A percentile compares a stretch with the other conserved stretches of the same genome.
Evolutionary conservation across 2,329 filamentous ascomycete species (phyloP).

Genomic region (Fusarium euwallaceae): DNA sequence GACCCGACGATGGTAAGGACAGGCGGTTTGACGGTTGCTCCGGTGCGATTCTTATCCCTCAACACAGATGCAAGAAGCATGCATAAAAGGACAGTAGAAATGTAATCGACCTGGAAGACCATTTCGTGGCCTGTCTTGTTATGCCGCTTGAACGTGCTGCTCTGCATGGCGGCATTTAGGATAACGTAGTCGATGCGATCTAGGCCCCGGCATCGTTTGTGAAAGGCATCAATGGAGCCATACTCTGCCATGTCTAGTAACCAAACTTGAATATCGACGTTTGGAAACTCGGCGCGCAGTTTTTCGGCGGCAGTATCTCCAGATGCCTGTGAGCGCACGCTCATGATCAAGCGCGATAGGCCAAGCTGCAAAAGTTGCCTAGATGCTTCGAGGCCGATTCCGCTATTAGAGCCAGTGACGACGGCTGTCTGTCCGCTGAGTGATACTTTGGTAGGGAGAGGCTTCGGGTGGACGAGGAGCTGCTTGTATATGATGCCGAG

Average conservation of each 20-base stretch:
- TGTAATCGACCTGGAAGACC: not conserved
- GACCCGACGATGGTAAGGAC: slow-evolving; percentile 5
- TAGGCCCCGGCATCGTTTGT: not conserved
- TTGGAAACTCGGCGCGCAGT: not conserved
- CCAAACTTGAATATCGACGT: slow-evolving; percentile 2
- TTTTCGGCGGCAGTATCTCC: slow-evolving; percentile 7
- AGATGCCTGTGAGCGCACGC: slow-evolving; percentile 7
- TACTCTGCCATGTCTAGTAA: slow-evolving; percentile 22
- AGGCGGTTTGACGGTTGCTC: not conserved
- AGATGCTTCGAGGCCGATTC: slow-evolving; percentile 11
- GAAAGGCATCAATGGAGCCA: slow-evolving; percentile 4
- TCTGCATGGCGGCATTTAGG: slow-evolving; percentile 6
- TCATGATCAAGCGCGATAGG: slow-evolving; percentile 11
- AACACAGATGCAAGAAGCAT: not conserved
- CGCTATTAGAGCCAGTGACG: slow-evolving; percentile 16
- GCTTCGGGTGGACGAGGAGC: not conserved
- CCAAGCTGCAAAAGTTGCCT: slow-evolving; percentile 13
- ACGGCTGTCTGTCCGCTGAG: slow-evolving; percentile 2
- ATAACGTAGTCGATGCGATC: slow-evolving; percentile 1
- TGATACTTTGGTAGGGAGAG: not conserved
- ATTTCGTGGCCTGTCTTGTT: not conserved
- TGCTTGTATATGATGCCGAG: not conserved
- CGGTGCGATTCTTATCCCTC: not conserved
- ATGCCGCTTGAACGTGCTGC: not conserved
- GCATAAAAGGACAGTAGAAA: not conserved